Evolutionary conservation across 257 asterid species (phyloP), one percentile per base, ranked within the genome.

Genomic region (Osmanthus fragrans): DNA sequence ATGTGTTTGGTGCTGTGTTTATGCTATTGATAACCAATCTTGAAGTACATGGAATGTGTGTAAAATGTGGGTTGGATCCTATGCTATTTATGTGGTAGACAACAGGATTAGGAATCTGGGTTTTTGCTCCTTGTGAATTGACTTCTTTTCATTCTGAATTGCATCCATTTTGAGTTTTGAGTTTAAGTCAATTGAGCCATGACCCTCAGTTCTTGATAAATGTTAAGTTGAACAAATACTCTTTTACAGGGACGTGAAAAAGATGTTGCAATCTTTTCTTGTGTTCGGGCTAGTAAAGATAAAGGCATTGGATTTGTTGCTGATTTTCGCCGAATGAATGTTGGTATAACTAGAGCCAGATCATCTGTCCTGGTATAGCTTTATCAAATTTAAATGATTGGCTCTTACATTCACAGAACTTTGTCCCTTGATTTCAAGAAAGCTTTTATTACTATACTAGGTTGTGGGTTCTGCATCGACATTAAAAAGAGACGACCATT

Each of bases 401-500:
- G 73, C 29, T 69, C 16, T 0, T 30, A 72, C 56, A 56, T 82
- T 73, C 54, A 19, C 27, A 19, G 15, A 63, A 23, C 63, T 10
- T 72, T 76, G 4, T 64, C 54, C 66, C 34, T 42, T 71, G 23
- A 12, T n/a, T 49, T 42, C 64, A 13, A 4, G 66, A 13, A 11
- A 60, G 13, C 45, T 58, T 51, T 19, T 71, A 3, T 18, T 65
- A 40, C 82, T 60, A 72, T 37, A 79, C 58, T 80, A 96, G 99
- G 97, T 96, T 72, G 99, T 96, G 80, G 99, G 99, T 80, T 93
- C 97, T 78, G 98, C 94, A 60, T 86, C 97, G 36, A 90, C 99
- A 19, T 83, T 96, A 88, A 92, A 81, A 90, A 86, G 86, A 82
- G 97, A 93, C 76, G 76, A 54, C 33, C 97, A 89, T 76, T 96